Percentiles rank a stretch among this genome's conserved stretches.
These are phyloP conservation scores for Capronia epimyces DNA, from an alignment of 2,329 filamentous ascomycete species.

Conservation along the genomic window DNA sequence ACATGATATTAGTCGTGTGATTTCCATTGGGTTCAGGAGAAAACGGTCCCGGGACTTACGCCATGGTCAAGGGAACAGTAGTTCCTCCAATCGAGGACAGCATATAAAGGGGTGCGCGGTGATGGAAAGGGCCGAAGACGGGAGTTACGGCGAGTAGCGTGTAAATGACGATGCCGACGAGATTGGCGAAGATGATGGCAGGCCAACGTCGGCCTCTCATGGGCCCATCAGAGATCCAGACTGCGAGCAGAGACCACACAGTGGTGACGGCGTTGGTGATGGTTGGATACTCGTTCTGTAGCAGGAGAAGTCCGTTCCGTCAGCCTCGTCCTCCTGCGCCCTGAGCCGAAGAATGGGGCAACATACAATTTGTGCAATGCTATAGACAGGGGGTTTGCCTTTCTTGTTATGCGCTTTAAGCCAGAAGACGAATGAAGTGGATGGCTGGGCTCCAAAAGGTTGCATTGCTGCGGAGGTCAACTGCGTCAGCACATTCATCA, in stretches of 20 bases:
- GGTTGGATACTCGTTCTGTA: constrained; percentile 19
- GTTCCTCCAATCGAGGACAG: constrained; percentile 13
- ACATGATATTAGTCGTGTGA: not conserved
- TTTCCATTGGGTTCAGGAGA: not conserved
- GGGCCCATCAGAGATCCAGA: constrained; percentile 19
- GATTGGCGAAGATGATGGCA: constrained; percentile 16
- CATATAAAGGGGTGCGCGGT: constrained; percentile 19
- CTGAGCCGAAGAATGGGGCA: not conserved
- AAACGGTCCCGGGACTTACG: constrained; percentile 6
- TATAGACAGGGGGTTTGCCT: constrained; percentile 14
- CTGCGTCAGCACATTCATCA: not conserved
- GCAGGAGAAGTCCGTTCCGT: not conserved
- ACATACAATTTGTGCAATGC: constrained; percentile 17
- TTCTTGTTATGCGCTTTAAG: constrained; percentile 22
- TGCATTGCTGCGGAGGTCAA: constrained; percentile 8
- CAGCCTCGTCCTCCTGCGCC: not conserved
- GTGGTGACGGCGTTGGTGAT: constrained; percentile 18
- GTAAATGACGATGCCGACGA: constrained; percentile 15
- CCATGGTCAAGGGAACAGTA: constrained; percentile 19
- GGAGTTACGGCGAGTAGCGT: constrained; percentile 15
- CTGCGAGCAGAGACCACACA: constrained; percentile 12
- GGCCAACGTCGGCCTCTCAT: constrained; percentile 16
- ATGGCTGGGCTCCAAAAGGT: constrained; percentile 16
- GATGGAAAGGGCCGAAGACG: constrained; percentile 16
- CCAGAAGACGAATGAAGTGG: constrained; percentile 19